Evolutionary conservation across 169 alveolate genomes (phyloP), one percentile per base, ranked within the genome.

Genomic region (Toxoplasma gondii): DNA sequence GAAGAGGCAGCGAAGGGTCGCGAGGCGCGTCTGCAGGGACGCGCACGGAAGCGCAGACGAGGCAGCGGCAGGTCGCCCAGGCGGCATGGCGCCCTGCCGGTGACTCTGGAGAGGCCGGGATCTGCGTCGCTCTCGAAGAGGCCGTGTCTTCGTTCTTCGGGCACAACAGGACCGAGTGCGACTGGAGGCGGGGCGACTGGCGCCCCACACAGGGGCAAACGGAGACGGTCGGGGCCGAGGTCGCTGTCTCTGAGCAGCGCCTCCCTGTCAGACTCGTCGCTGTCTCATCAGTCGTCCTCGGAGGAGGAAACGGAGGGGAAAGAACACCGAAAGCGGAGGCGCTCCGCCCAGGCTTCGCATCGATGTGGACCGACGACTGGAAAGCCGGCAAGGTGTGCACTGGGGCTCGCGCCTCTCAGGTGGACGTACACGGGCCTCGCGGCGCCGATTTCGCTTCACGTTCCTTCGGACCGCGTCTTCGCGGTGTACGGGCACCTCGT

Each of bases 401-500:
- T 19, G 9, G n/a, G 24, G 31, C n/a, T 1, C 74, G 74, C 9
- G 58, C 58, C 12, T 49, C 45, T 78, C 49, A 78, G 86, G 38
- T 92, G 95, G 95, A 70, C 64, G n/a, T 92, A 83, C 58, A 82
- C 80, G 70, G 95, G 95, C 22, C 88, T 92, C 39, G 92, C 87
- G 0, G 70, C 69, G 38, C 95, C 95, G 22, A 34, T 4, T 16
- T 70, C 83, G 58, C 82, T 92, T 24, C 88, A 41, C 43, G 92
- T 81, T 36, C 88, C 95, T 0, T 34, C 49, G 2, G 41, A n/a
- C 34, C 74, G 64, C 54, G 88, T 90, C 43, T 39, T 45, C 53
- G 69, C n/a, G 92, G 95, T 92, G 88, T 92, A 92, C 64, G 95
- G 95, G 43, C 92, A 91, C 69, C 95, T 92, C 45, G 92, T 92